These are phyloP conservation scores for Scytalidium sp. DNA, from an alignment of 2,329 filamentous ascomycete genomes.

Conservation along the genomic window DNA sequence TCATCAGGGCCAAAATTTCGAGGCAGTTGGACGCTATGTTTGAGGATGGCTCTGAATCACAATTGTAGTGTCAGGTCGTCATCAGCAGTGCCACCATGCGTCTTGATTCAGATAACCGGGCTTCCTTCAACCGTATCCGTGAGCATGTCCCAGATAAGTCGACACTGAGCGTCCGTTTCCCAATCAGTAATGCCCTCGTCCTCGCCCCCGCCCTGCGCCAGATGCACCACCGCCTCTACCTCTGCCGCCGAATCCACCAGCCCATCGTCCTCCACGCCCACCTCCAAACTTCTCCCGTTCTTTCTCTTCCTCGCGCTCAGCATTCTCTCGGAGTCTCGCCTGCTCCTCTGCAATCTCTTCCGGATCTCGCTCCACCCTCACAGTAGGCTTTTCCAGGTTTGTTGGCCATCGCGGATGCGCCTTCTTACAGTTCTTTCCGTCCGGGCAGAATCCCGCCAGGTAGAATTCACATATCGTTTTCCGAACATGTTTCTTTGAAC, in stretches of 20 bases:
- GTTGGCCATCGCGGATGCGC: conserved; percentile 76
- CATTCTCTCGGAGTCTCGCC: conserved; percentile 48
- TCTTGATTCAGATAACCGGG: too few relatives aligned
- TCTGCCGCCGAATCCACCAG: conserved; percentile 21
- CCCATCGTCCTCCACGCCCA: conserved; percentile 30
- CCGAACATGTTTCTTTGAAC: conserved; percentile 85
- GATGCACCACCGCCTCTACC: conserved; percentile 11
- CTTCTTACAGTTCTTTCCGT: conserved; percentile 72
- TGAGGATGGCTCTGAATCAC: too few relatives aligned
- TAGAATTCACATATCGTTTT: conserved; percentile 81
- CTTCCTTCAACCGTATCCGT: too few relatives aligned
- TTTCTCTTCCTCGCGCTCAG: conserved; percentile 48
- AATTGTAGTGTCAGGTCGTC: too few relatives aligned
- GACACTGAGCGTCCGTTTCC: too few relatives aligned
- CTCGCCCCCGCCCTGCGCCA: conserved; percentile 3
- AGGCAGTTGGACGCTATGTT: too few relatives aligned
- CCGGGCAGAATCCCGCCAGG: conserved; percentile 90
- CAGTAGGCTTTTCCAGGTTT: conserved; percentile 72
- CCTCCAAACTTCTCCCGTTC: conserved; percentile 33
- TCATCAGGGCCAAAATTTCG: too few relatives aligned
- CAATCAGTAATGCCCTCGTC: conserved; percentile 21
- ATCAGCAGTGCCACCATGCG: too few relatives aligned
- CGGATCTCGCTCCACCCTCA: conserved; percentile 61
- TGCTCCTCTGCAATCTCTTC: conserved; percentile 57
- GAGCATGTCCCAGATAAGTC: too few relatives aligned